A percentile compares a stretch with the other conserved stretches of the same genome.
phyloP scores from a whole-genome alignment of 2,329 filamentous ascomycete genomes.

The Trichoderma polysporum region DNA sequence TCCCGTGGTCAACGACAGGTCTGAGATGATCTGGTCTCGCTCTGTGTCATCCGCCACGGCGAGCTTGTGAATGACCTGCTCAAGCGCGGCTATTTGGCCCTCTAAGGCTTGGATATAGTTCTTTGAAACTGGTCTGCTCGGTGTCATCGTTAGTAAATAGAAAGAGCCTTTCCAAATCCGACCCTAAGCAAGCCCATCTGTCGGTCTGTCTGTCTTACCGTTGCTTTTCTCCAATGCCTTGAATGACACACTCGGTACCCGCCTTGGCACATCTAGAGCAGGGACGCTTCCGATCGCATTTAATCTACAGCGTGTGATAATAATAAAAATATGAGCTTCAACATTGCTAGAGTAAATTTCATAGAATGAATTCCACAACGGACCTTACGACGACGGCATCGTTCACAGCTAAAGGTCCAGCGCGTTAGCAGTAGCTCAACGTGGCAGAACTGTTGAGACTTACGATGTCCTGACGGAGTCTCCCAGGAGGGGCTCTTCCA shows the following conservation, averaged over 20 bases:
- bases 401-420: conserved; percentile 37
- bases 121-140: conserved; percentile 43
- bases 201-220: no score
- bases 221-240: conserved; percentile 44
- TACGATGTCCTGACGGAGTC: conserved; percentile 40
- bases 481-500: conserved; percentile 38
- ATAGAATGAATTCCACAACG: not conserved
- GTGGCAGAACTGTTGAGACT: conserved; percentile 23
- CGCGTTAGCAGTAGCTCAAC: not conserved
- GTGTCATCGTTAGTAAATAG: not conserved
- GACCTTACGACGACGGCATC: conserved; percentile 46
- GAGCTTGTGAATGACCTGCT: conserved; percentile 46
- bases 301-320: conserved; percentile 39
- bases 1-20: conserved; percentile 33
- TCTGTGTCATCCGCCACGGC: conserved; percentile 40
- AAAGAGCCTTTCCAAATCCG: no score
- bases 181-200: no score
- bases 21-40: conserved; percentile 44
- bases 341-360: not conserved
- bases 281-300: conserved; percentile 52
- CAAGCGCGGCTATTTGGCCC: conserved; percentile 46
- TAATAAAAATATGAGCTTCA: conserved; percentile 27
- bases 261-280: conserved; percentile 50
- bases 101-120: conserved; percentile 50
- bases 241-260: conserved; percentile 41